A percentile compares a stretch with the other conserved stretches of the same genome.
These are phyloP conservation scores for Helichrysum umbraculigerum DNA, from an alignment of 129 eudicot genomes.

Conservation along the genomic window DNA sequence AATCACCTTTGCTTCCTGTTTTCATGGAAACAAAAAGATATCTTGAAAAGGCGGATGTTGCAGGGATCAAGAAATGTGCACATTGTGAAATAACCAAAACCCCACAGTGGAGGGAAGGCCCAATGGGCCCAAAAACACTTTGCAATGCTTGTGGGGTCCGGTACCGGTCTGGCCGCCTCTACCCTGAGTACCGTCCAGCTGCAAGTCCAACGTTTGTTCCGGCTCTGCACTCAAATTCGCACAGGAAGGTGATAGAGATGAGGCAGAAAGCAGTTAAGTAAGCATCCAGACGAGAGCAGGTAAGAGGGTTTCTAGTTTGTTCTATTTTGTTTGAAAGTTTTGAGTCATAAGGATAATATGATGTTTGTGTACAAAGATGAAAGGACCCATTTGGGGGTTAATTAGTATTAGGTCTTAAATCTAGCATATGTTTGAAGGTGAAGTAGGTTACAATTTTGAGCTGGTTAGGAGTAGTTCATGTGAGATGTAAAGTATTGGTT, in stretches of 20 bases:
- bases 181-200: slow-evolving; percentile 83
- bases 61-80: slow-evolving; percentile 52
- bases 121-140: slow-evolving; percentile 75
- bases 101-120: slow-evolving; percentile 94
- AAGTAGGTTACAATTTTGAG: slow-evolving; percentile 39
- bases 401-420: slow-evolving; percentile 38
- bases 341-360: slow-evolving; percentile 22
- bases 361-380: slow-evolving; percentile 37
- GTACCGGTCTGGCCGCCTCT: slow-evolving; percentile 72
- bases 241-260: slow-evolving; percentile 77
- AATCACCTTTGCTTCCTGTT: slow-evolving; percentile 20
- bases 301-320: slow-evolving; percentile 31
- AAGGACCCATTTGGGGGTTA: slow-evolving; percentile 30
- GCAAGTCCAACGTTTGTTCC: slow-evolving; percentile 85
- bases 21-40: slow-evolving; percentile 20
- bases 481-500: slow-evolving; percentile 39
- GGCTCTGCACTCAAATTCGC: slow-evolving; percentile 69
- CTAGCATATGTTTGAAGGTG: slow-evolving; percentile 30
- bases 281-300: slow-evolving; percentile 19
- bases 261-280: slow-evolving; percentile 43
- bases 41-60: slow-evolving; percentile 19
- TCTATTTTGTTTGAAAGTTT: slow-evolving; percentile 26
- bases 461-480: slow-evolving; percentile 38
- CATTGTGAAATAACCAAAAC: slow-evolving; percentile 77
- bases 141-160: slow-evolving; percentile 93